Evolutionary conservation across 805 yeast genomes (phyloP).

Genomic region (Dipodascopsis uninucleata): DNA sequence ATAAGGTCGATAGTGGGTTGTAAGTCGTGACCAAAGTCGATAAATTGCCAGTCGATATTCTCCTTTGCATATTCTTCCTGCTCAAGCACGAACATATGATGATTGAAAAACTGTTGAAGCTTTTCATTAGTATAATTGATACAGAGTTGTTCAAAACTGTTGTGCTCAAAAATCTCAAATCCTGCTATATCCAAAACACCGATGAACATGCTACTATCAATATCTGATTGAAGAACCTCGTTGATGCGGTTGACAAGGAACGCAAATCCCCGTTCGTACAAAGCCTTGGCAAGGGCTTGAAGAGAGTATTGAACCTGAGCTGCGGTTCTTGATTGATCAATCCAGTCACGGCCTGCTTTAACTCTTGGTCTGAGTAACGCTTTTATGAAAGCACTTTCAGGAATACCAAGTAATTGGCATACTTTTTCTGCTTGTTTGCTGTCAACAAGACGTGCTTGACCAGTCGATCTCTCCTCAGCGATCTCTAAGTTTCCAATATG

Average conservation of each 20-base stretch:
- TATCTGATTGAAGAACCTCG: conserved; percentile 50
- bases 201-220: conserved; percentile 46
- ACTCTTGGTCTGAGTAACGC: conserved; percentile 75
- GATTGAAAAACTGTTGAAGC: conserved; percentile 94
- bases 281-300: conserved; percentile 81
- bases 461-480: conserved; percentile 48
- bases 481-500: conserved; percentile 84
- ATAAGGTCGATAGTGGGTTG: conserved; percentile 93
- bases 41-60: conserved; percentile 87
- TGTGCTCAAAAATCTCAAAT: conserved; percentile 91
- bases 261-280: conserved; percentile 81
- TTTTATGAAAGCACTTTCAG: conserved; percentile 50
- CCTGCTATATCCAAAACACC: conserved; percentile 98
- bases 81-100: conserved; percentile 90
- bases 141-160: conserved; percentile 94
- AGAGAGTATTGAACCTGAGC: conserved; percentile 74
- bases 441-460: conserved; percentile 68
- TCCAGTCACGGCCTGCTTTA: conserved; percentile 85
- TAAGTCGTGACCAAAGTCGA: conserved; percentile 91
- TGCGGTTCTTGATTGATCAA: conserved; percentile 73
- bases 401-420: conserved; percentile 63
- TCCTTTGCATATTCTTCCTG: conserved; percentile 96
- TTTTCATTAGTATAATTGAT: conserved; percentile 91
- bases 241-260: conserved; percentile 74
- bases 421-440: conserved; percentile 50